Percentiles rank a stretch among this genome's conserved stretches.
Conservation (phyloP, 2,329 filamentous ascomycete genomes). For the Passalora sequoiae region DNA sequence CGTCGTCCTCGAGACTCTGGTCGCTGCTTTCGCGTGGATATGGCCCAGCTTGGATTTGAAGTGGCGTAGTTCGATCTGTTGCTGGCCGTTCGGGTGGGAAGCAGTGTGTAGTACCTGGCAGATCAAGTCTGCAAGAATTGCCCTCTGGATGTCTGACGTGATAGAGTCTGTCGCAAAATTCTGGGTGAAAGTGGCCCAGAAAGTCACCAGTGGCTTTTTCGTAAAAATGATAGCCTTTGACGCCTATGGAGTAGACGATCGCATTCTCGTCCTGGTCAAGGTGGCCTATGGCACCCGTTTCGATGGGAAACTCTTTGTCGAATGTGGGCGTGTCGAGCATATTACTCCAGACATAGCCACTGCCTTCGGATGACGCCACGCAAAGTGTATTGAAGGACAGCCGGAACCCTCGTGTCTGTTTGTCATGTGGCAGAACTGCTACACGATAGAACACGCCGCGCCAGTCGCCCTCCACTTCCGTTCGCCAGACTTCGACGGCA, state of each 20-base stretch:
- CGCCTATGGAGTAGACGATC: constrained; percentile 44
- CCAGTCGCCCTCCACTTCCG: constrained; percentile 32
- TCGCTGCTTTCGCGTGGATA: constrained; percentile 9
- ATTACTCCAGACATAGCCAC: constrained; percentile 46
- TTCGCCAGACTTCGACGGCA: constrained; percentile 44
- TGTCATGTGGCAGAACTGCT: constrained; percentile 40
- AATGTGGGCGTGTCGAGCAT: constrained; percentile 30
- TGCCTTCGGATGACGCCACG: constrained; percentile 42
- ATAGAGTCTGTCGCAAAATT: constrained; percentile 31
- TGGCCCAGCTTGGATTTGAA: constrained; percentile 19
- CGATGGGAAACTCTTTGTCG: constrained; percentile 37
- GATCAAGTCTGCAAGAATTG: constrained; percentile 21
- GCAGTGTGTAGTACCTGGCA: constrained; percentile 7
- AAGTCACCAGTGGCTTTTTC: constrained; percentile 38
- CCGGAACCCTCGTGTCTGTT: constrained; percentile 44
- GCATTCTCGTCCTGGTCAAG: constrained; percentile 40
- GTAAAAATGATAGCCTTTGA: constrained; percentile 41
- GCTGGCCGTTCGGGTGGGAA: constrained; percentile 9
- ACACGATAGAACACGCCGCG: constrained; percentile 40
- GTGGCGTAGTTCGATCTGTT: constrained; percentile 16
- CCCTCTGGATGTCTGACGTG: constrained; percentile 33
- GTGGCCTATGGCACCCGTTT: constrained; percentile 41
- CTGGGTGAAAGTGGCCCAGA: constrained; percentile 38
- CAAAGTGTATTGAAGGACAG: constrained; percentile 42
- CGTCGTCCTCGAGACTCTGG: constrained; percentile 35